Base-by-base conservation (phyloP, 257 asterid species). In the Penstemon eatonii region DNA sequence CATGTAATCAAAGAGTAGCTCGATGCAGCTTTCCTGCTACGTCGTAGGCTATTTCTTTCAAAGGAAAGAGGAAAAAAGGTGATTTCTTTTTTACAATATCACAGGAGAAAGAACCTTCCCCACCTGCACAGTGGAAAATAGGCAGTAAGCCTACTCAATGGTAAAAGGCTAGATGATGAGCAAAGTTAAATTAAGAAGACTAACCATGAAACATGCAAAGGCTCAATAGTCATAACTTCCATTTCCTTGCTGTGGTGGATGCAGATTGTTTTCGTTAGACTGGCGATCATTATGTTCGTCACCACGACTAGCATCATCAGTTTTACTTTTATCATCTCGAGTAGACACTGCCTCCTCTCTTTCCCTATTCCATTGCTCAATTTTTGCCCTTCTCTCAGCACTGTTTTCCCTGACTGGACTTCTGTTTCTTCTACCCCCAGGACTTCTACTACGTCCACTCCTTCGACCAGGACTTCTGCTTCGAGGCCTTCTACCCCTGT, bases 321-420 rank as follows among this genome's bases (percentile, higher is more conserved):
- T 45, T 39, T 71, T 80, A 60, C 49, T 19, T 25, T 25, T 25
- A 63, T 64, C 71, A 73, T 72, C 81, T 70, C 68, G 71, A 55
- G 68, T 78, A 68, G 89, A 47, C 4, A 72, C 93, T 39, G 67
- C 67, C 63, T 57, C 85, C 68, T 89, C 95, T 68, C 77, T 90
- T 78, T 90, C 96, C 82, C 78, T 83, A 65, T 90, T 90, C 96
- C 96, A 90, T 54, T 71, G 93, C 67, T 85, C 95, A 62, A 87
- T 90, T 73, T 78, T 90, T 57, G 93, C 95, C 80, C 95, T 86
- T 76, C 96, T 85, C 74, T 90, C 96, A 19, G 51, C 74, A 77
- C 95, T 87, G 76, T 81, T 88, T 78, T 87, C 96, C 79, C 95
- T 78, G 15, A 55, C 77, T 5, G 96, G 86, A 52, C 85, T 82